Evolutionary conservation across 352 stramenopile species (phyloP).

Genomic region (Thalassiosira pacifica): DNA sequence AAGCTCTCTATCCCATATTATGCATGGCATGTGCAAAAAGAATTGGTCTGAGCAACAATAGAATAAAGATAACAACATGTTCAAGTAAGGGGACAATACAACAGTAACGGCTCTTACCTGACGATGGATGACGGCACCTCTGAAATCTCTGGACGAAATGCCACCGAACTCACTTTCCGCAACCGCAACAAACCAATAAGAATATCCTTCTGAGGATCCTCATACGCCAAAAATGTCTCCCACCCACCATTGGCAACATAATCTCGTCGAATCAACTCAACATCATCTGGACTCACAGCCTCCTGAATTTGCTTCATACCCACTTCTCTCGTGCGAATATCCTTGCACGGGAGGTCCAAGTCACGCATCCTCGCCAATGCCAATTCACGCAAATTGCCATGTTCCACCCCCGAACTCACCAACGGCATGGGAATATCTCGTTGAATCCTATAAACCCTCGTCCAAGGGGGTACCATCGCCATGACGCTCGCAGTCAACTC

Average conservation of each 20-base stretch:
- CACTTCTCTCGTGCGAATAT: slow-evolving; percentile 95
- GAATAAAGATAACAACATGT: too few relatives aligned
- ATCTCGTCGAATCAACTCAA: slow-evolving; percentile 96
- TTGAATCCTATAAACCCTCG: slow-evolving; percentile 95
- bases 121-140: slow-evolving; percentile 88
- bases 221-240: slow-evolving; percentile 97
- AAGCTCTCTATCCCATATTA: slow-evolving; percentile 85
- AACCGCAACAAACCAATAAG: slow-evolving; percentile 94
- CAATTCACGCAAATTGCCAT: slow-evolving; percentile 95
- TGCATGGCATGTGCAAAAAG: too few relatives aligned
- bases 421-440: slow-evolving; percentile 98
- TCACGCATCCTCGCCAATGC: slow-evolving; percentile 93
- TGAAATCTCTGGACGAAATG: slow-evolving; percentile 86
- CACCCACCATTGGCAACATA: slow-evolving; percentile 96
- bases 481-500: slow-evolving; percentile 94
- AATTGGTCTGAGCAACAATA: too few relatives aligned
- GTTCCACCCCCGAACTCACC: slow-evolving; percentile 95
- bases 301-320: slow-evolving; percentile 98
- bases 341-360: slow-evolving; percentile 92
- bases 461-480: slow-evolving; percentile 95
- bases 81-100: too few relatives aligned
- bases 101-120: too few relatives aligned
- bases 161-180: slow-evolving; percentile 88
- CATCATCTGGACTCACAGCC: slow-evolving; percentile 91
- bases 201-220: slow-evolving; percentile 96